A percentile compares a stretch with the other conserved stretches of the same genome.
phyloP scores from a whole-genome alignment of 1,284 basidiomycete species.

The Malassezia yamatoensis region DNA sequence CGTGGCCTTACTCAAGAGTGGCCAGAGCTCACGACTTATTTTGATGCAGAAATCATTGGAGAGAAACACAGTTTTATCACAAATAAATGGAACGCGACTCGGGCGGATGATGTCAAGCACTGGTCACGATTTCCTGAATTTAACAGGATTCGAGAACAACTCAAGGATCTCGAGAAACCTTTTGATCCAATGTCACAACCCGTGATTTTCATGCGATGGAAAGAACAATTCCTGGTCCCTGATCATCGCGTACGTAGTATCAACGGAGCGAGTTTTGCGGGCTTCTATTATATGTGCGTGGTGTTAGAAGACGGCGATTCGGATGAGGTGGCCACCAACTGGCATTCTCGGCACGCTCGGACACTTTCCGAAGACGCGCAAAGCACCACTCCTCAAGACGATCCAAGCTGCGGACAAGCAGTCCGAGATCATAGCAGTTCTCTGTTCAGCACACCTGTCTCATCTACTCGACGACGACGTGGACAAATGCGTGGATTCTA shows the following conservation, averaged over 20 bases:
- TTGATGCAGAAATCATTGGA: conserved; percentile 45
- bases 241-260: conserved; percentile 88
- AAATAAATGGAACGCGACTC: conserved; percentile 41
- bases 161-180: conserved; percentile 22
- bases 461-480: background rate
- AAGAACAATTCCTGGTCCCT: conserved; percentile 87
- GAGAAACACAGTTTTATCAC: conserved; percentile 34
- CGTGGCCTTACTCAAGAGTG: conserved; percentile 45
- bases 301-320: conserved; percentile 52
- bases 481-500: conserved; percentile 75
- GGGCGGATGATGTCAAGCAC: conserved; percentile 40
- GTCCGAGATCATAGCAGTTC: background rate
- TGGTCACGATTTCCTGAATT: conserved; percentile 39
- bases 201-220: conserved; percentile 81
- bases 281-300: conserved; percentile 71
- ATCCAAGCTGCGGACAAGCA: no score
- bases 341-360: background rate
- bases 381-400: background rate
- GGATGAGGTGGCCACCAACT: background rate
- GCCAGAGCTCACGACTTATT: conserved; percentile 46
- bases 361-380: conserved; percentile 5
- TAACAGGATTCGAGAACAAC: conserved; percentile 20
- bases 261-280: conserved; percentile 81
- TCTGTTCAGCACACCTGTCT: background rate
- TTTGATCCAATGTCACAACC: conserved; percentile 36